Base-by-base conservation (phyloP, 345 rosid species). In the Gynandropsis gynandra region DNA sequence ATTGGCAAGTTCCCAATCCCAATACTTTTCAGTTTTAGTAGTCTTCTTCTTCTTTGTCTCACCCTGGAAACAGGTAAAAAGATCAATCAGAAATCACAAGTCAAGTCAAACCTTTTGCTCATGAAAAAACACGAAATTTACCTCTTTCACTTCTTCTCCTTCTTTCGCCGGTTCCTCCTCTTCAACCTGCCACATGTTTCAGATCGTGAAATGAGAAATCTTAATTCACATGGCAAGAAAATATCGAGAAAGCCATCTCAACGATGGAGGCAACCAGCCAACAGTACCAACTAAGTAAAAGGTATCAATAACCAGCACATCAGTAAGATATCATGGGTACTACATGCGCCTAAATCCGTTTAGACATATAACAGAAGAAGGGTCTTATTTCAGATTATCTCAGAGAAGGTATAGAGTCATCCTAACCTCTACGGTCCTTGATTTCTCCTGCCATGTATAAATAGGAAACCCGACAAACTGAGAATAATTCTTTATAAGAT, bases 391-490 rank as follows among this genome's bases (percentile, higher is more conserved):
- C 41, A 37, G 11, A 37, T 37, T 3, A 10, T 10, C n/a, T 1
- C 41, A 33, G 4, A 17, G 34, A 13, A 1, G 7, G 27, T 7
- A 17, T 49, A 36, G 32, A 12, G 34, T 13, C 9, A 14, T 27
- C 17, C 66, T 74, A 58, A 90, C 98, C 93, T 92, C 98, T 43
- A 92, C 46, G 17, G 96, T 87, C 59, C 84, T 80, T 43, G 98
- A 85, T 65, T 92, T 87, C 60, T 87, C 96, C 57, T 67, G 86
- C 97, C 97, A 92, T 10, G 95, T 85, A 59, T 79, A 92, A 71
- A 92, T 85, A 42, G 98, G 98, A 75, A 87, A 92, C 47, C 97
- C 85, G 70, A 92, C 97, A 32, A 87, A 92, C 66, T 92, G 98
- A 24, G 98, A 92, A 52, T 92, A 92, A 63, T 92, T 87, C 73